Evolutionary conservation across 2,329 filamentous ascomycete species (phyloP), one percentile per base, ranked within the genome.

Genomic region (Cladobotryum protrusum): DNA sequence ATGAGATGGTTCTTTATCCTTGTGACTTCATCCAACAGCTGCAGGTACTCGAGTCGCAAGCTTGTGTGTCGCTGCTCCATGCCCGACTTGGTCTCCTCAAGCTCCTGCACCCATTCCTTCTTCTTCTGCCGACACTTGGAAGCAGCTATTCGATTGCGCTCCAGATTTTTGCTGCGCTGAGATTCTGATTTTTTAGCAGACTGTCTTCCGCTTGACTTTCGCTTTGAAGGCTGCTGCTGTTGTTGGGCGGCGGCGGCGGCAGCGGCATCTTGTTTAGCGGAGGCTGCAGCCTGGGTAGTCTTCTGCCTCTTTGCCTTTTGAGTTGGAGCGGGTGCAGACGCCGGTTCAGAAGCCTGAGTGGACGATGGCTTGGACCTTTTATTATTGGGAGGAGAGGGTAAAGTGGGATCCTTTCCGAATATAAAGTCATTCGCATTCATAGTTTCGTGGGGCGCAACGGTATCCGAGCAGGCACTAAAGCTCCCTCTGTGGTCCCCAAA

Each of bases 121-220:
- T 79, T 79, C 66, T 87, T 87, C 59, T 85, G 78, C 3, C 86
- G 79, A 60, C 85, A 89, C 61, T 88, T 89, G 63, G 82, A 85
- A 1, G 86, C 86, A 0, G 86, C 86, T 2, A 86, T 70, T 9
- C 86, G 76, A 63, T 90, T 90, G 53, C 85, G 79, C 65, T 87
- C 82, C 0, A 88, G 73, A 57, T 82, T 83, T 54, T 75, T 76
- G 53, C 71, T 74, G 24, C 79, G 72, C 57, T 78, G 52, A 6
- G 50, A 36, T 12, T 40, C 37, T 2, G 37, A 37, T 17, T 37
- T 40, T 40, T 18, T 40, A 5, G 15, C 14, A 12, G 11, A 3
- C 37, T 32, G 32, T 50, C 50, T 24, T 49, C 50, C 14, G 42
- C 44, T 19, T 47, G 39, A 5, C 34, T 34, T 17, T 34, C 34